These are phyloP conservation scores for Dioscorea dumetorum DNA, from an alignment of 106 monocot genomes.

Conservation along the genomic window DNA sequence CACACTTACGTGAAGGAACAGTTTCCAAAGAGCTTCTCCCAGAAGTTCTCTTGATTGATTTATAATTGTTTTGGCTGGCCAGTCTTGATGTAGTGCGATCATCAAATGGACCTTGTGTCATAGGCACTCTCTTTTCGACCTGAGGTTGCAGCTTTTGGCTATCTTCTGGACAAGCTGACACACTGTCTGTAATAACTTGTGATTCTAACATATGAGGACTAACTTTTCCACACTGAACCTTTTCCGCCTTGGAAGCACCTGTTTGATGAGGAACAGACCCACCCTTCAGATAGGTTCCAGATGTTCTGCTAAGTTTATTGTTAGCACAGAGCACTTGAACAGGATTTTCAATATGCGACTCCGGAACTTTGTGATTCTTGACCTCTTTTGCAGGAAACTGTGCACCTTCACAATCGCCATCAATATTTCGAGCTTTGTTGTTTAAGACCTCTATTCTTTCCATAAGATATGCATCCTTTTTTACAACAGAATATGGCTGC, in stretches of 20 bases:
- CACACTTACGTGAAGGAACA: neutral
- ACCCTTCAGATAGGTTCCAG: neutral
- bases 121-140: conserved; percentile 15
- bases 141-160: conserved; percentile 16
- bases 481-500: too few species aligned
- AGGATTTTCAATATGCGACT: conserved; percentile 8
- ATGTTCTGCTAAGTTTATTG: conserved; percentile 1
- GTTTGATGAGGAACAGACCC: neutral
- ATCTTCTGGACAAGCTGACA: conserved; percentile 10
- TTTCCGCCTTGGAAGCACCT: conserved; percentile 7
- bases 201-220: conserved; percentile 7
- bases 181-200: conserved; percentile 3
- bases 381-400: neutral
- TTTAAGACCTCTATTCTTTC: too few species aligned
- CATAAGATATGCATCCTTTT: too few species aligned
- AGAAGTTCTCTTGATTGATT: conserved; percentile 20
- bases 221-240: conserved; percentile 4
- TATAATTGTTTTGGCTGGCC: conserved; percentile 21
- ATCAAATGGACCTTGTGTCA: conserved; percentile 15
- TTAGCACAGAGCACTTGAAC: neutral
- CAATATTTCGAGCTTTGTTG: too few species aligned
- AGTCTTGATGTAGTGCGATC: conserved; percentile 19
- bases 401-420: too few species aligned
- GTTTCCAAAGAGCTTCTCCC: conserved; percentile 19
- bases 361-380: conserved; percentile 7